Conservation (phyloP, 2,329 filamentous ascomycete genomes). For the Mycosphaerelloides madeirae region DNA sequence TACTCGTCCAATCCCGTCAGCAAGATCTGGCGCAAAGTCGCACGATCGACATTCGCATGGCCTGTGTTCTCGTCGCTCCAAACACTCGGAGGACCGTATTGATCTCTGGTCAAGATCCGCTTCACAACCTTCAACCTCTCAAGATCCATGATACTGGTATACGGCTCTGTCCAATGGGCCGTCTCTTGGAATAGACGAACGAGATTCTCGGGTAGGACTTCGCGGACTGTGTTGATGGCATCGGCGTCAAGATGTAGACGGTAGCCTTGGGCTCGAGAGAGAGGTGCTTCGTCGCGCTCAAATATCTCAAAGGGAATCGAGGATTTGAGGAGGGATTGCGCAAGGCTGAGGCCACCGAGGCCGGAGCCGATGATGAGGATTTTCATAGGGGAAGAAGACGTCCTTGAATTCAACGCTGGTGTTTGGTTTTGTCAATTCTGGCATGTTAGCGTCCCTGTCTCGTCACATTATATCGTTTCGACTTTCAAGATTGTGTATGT, state of each 20-base stretch:
- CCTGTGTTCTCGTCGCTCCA: no score
- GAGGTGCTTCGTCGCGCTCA: neutral
- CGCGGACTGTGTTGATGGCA: no score
- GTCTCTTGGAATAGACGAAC: neutral
- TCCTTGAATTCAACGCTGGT: no score
- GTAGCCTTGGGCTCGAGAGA: neutral
- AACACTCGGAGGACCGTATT: no score
- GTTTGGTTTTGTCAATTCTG: no score
- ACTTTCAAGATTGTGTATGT: no score
- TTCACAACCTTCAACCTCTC: neutral
- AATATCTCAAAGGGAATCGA: neutral
- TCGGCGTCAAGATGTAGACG: no score
- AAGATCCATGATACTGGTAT: neutral
- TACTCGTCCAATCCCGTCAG: neutral
- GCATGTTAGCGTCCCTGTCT: no score
- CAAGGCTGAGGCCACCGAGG: neutral
- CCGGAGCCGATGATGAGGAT: neutral
- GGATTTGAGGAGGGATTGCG: neutral
- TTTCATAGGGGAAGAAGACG: no score
- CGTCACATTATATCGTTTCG: no score
- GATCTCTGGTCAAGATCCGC: no score
- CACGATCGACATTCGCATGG: neutral
- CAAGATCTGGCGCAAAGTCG: neutral
- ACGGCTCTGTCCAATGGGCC: neutral
- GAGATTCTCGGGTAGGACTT: neutral